These are phyloP conservation scores for Allomyces macrogynus DNA, from an alignment of 192 early-diverging fungal genomes.

Conservation along the genomic window DNA sequence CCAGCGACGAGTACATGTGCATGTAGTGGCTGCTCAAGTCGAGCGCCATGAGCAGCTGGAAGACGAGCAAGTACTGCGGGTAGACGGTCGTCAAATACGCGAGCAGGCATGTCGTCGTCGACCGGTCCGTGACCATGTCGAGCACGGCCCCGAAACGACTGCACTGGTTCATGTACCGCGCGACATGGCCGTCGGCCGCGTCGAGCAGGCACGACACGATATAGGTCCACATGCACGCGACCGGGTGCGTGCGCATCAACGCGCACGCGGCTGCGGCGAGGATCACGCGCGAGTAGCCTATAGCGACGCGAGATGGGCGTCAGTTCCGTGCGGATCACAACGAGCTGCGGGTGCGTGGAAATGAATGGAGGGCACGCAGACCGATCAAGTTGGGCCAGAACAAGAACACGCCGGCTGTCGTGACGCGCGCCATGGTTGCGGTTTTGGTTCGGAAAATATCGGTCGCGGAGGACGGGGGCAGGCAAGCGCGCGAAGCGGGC, in stretches of 20 bases:
- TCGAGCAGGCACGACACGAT: conserved; percentile 77
- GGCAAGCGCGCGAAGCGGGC: no score
- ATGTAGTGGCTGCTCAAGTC: conserved; percentile 95
- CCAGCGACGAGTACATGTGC: conserved; percentile 93
- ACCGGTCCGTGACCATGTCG: conserved; percentile 98
- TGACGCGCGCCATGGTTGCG: no score
- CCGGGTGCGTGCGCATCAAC: conserved; percentile 54
- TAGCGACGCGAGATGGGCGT: conserved; percentile 1
- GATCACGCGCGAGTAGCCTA: conserved; percentile 71
- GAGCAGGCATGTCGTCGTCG: conserved; percentile 82
- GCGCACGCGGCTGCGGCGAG: conserved; percentile 53
- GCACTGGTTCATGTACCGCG: conserved; percentile 78
- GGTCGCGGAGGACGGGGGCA: no score
- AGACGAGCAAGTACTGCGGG: conserved; percentile 46
- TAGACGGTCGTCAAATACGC: conserved; percentile 57
- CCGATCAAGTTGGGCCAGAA: conserved; percentile 64
- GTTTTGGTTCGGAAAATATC: no score
- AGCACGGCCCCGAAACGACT: conserved; percentile 90
- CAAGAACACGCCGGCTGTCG: conserved; percentile 27
- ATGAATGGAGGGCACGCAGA: conserved; percentile 11
- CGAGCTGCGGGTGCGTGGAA: conserved; percentile 1
- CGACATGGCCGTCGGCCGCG: conserved; percentile 83
- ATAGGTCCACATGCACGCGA: conserved; percentile 55
- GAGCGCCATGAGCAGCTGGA: conserved; percentile 76
- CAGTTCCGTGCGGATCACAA: background rate